Conservation (phyloP, 139 green algal species). For the Yamagishiella unicocca region DNA sequence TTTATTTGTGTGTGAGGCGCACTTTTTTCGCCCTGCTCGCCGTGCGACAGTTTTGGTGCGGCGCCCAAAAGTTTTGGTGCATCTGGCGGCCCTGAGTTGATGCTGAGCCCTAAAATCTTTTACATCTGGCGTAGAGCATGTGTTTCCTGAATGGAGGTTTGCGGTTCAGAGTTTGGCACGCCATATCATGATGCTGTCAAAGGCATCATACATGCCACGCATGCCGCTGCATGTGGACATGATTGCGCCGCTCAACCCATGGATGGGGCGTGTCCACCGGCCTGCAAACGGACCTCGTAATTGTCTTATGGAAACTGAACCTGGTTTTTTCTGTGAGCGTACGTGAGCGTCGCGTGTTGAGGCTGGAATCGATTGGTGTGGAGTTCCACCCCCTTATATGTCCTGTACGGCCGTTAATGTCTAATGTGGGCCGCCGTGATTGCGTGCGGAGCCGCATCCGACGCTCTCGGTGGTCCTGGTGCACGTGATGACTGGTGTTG, state of each 20-base stretch:
- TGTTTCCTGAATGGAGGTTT: conserved; percentile 11
- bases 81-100: conserved; percentile 5
- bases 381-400: too few relatives aligned
- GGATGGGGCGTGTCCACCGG: not conserved
- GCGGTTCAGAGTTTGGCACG: not conserved
- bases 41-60: conserved; percentile 11
- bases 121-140: not conserved
- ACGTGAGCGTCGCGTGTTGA: not conserved
- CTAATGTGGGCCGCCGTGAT: too few relatives aligned
- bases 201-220: not conserved
- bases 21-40: conserved; percentile 26
- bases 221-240: conserved; percentile 4
- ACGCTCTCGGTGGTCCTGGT: too few relatives aligned
- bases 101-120: not conserved
- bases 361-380: not conserved
- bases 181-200: not conserved
- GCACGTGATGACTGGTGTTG: too few relatives aligned
- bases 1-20: conserved; percentile 1
- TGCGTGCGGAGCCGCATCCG: too few relatives aligned
- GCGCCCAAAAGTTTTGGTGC: conserved; percentile 25
- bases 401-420: too few relatives aligned
- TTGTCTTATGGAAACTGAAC: conserved; percentile 7
- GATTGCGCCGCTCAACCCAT: not conserved
- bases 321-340: conserved; percentile 11
- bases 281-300: conserved; percentile 14